Base-by-base conservation (phyloP, 345 rosid genomes). In the Bretschneidera sinensis region DNA sequence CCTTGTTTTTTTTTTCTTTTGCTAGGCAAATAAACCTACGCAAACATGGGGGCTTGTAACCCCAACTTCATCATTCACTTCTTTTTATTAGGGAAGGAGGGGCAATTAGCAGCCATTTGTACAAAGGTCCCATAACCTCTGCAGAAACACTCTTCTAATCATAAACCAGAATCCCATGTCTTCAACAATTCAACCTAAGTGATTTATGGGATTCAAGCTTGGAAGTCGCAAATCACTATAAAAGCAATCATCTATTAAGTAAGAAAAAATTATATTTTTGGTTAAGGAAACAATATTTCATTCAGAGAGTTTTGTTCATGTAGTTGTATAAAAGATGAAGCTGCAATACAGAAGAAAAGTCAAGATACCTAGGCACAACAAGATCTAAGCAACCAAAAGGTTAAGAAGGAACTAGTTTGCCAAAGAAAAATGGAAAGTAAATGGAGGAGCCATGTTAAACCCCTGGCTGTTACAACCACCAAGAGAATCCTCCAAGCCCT, bases 151-250 rank as follows among this genome's bases (percentile, higher is more conserved):
- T 48, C 39, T 17, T 48, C 14, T 28, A 43, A n/a, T 9, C 28
- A 71, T 14, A 28, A 21, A 59, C 59, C 48, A 9, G 4, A 52
- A 25, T 17, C 39, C 16, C 54, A n/a, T 6, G 14, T 2, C 67
- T 53, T 51, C 17, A 22, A 57, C 19, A n/a, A n/a, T n/a, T n/a
- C n/a, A 51, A 24, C 25, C 45, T 39, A 39, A 39, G 45, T 39
- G 16, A 39, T 39, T n/a, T 39, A 28, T 28, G 5, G 8, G 3
- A 28, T 28, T 28, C 8, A 8, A 28, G 5, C 33, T 28, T 39
- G 1, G 45, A 7, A 39, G 45, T 39, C 16, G 10, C 10, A 5
- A 39, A 39, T 39, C 11, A 39, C 45, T 39, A 39, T 4, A 39
- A 39, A 39, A 14, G n/a, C n/a, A 28, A 2, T 28, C 45, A 39